Evolutionary conservation across 116 monocot species (phyloP), one percentile per base, ranked within the genome.

Genomic region (Cymodocea nodosa): DNA sequence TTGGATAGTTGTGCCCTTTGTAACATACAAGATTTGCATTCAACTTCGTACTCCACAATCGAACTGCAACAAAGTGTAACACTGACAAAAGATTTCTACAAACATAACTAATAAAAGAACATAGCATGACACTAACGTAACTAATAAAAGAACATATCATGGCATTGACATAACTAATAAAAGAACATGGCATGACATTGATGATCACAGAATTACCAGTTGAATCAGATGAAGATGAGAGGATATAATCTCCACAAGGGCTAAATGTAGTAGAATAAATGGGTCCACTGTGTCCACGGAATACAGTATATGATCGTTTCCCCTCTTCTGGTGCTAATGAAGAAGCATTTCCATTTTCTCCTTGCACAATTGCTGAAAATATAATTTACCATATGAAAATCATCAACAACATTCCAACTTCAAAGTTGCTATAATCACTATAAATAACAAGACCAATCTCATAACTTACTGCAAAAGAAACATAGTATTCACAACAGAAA

Each of bases 1-100:
- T 89, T 35, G 97, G 92, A 60, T 88, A 98, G 71, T 98, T 98
- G 58, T 91, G 92, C 16, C 97, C 92, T 74, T 98, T 91, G 78
- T 89, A 98, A 72, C 89, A 86, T 51, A 91, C 97, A 53, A 98
- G 82, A 82, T 98, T 98, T 60, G 89, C 76, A 59, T 98, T 98
- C 69, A 92, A 69, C 66, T 82, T 98, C 36, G 83, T 98, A 69
- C 88, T 91, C 97, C 97, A 98, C 55, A 98, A 64, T 71, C 92
- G 75, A 77, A 98, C 98, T 98, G 80, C 48, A 76, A 49, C 4
- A 71, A 81, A 49, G 23, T 11, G 65, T 18, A 70, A 7, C 15
- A 17, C 55, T 37, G 12, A 10, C 23, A 57, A 24, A n/a, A 36
- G n/a, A 34, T 61, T 61, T 34, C 34, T 61, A 14, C 23, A 56